These are phyloP conservation scores for Melanomma pulvis-pyrius DNA, from an alignment of 495 filamentous ascomycete species.

Conservation along the genomic window DNA sequence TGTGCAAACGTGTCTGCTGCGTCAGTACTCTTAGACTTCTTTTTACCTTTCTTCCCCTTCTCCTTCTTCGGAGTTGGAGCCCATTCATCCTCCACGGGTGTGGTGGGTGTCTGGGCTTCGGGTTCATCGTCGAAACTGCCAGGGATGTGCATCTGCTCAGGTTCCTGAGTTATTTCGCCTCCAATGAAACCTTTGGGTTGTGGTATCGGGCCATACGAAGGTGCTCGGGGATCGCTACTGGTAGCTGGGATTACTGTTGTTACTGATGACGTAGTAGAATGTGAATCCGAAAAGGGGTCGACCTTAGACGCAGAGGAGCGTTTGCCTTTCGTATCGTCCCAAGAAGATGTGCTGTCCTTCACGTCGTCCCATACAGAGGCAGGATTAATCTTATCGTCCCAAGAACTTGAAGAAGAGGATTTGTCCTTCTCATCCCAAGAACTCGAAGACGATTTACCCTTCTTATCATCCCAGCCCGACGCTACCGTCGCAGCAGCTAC, in stretches of 20 bases:
- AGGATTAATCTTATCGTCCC: not conserved
- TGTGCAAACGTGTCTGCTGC: not conserved
- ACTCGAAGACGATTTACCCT: too few species aligned
- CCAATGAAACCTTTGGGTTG: slow-evolving; percentile 16
- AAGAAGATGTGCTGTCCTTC: not conserved
- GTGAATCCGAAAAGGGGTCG: slow-evolving; percentile 10
- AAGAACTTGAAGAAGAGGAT: not conserved
- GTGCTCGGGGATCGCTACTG: slow-evolving; percentile 11
- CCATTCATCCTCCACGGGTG: slow-evolving; percentile 10
- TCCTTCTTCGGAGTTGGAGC: slow-evolving; percentile 30
- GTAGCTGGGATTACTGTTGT: slow-evolving; percentile 14
- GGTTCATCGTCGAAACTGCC: slow-evolving; percentile 29
- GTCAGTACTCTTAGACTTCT: slow-evolving; percentile 30
- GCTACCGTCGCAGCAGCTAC: too few species aligned
- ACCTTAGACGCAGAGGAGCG: not conserved
- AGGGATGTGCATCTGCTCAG: slow-evolving; percentile 24
- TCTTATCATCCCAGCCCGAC: not conserved
- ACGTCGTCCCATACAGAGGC: not conserved
- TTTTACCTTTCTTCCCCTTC: slow-evolving; percentile 29
- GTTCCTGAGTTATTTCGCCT: slow-evolving; percentile 16
- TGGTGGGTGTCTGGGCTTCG: not conserved
- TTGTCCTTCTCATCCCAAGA: not conserved
- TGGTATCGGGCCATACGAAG: slow-evolving; percentile 11
- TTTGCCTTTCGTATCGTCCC: not conserved
- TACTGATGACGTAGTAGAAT: not conserved